Percentiles rank a stretch among this genome's conserved stretches.
These are phyloP conservation scores for Nothophaeocryptopus gaeumannii DNA, from an alignment of 2,329 filamentous ascomycete genomes.

Conservation along the genomic window DNA sequence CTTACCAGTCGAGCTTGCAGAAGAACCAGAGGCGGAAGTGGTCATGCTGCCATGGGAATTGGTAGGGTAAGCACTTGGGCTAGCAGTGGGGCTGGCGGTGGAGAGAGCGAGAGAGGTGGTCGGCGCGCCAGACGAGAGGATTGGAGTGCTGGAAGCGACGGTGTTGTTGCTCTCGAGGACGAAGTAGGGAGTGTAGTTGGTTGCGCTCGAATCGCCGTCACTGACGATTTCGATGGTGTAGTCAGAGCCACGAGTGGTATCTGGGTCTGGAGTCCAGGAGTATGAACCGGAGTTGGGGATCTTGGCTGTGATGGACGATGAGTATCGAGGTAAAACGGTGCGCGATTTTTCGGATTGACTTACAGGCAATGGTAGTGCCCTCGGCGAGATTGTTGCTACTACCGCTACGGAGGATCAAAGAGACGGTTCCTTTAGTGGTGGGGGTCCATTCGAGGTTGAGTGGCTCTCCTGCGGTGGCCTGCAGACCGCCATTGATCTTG, in stretches of 20 bases:
- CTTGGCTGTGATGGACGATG: slow-evolving; percentile 36
- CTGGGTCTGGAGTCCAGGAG: slow-evolving; percentile 46
- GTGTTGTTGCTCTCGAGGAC: slow-evolving; percentile 47
- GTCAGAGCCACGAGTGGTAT: slow-evolving; percentile 43
- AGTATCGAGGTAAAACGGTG: slow-evolving; percentile 9
- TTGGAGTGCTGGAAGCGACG: slow-evolving; percentile 30
- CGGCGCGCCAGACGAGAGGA: slow-evolving; percentile 34
- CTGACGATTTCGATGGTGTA: slow-evolving; percentile 56
- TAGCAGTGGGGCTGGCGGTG: slow-evolving; percentile 25
- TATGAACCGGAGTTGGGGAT: slow-evolving; percentile 51
- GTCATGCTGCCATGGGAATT: slow-evolving; percentile 5
- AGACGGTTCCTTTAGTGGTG: slow-evolving; percentile 51
- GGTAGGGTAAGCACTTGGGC: slow-evolving; percentile 22
- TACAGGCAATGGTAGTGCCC: slow-evolving; percentile 32
- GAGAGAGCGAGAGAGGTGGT: slow-evolving; percentile 27
- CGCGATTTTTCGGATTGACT: slow-evolving; percentile 17
- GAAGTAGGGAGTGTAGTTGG: slow-evolving; percentile 56
- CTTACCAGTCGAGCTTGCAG: slow-evolving; percentile 1
- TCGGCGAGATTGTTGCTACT: slow-evolving; percentile 38
- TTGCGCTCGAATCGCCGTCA: slow-evolving; percentile 42
- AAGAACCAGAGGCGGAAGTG: slow-evolving; percentile 3
- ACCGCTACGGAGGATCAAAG: slow-evolving; percentile 46
- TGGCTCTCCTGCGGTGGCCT: slow-evolving; percentile 47
- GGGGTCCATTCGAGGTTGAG: slow-evolving; percentile 50
- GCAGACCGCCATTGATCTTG: slow-evolving; percentile 42